Percentiles rank a stretch among this genome's conserved stretches.
phyloP scores from a whole-genome alignment of 169 alveolate species.

The Plasmodium reichenowi region DNA sequence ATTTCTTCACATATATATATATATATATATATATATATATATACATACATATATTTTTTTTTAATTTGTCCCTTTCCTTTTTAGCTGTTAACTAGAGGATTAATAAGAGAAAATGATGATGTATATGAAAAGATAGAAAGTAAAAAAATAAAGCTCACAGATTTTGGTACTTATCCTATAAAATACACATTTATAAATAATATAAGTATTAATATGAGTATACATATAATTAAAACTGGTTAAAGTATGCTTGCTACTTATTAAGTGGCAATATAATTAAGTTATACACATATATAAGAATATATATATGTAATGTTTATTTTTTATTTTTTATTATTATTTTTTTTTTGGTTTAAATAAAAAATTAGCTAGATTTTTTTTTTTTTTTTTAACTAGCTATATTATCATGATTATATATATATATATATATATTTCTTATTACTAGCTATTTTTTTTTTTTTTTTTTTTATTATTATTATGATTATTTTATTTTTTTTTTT shows the following conservation, averaged over 20 bases:
- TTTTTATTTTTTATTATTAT: background rate
- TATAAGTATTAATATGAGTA: constrained; percentile 34
- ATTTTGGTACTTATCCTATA: constrained; percentile 61
- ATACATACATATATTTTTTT: background rate
- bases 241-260: background rate
- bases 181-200: constrained; percentile 63
- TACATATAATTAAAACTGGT: constrained; percentile 26
- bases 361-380: constrained; percentile 29
- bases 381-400: constrained; percentile 17
- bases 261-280: background rate
- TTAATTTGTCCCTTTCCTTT: background rate
- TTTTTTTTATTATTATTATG: background rate
- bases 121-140: constrained; percentile 66
- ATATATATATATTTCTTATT: background rate
- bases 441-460: background rate
- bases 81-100: constrained; percentile 60
- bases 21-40: constrained; percentile 6
- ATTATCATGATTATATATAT: background rate
- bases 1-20: constrained; percentile 5
- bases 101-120: constrained; percentile 73
- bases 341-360: constrained; percentile 7
- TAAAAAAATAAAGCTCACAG: constrained; percentile 55
- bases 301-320: background rate
- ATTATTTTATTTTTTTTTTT: background rate
- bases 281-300: background rate